phyloP scores from a whole-genome alignment of 305 asterid genomes.

The Rubia tinctorum region DNA sequence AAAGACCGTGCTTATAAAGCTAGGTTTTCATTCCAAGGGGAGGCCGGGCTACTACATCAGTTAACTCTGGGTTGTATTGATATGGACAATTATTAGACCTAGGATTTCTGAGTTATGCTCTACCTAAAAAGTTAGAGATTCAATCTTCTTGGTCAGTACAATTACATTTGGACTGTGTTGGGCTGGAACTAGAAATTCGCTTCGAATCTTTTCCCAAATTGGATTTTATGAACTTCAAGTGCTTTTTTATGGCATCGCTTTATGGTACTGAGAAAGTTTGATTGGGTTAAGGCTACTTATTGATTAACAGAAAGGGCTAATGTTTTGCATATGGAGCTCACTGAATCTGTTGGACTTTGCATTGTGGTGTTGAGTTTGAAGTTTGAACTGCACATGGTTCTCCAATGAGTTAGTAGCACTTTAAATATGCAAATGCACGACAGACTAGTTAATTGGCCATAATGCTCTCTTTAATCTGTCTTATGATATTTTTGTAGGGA shows the following conservation, averaged over 20 bases:
- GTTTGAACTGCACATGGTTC: not conserved
- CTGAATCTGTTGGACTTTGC: not conserved
- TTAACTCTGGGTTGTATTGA: too few relatives aligned
- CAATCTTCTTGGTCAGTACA: not conserved
- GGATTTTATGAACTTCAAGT: not conserved
- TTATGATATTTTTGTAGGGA: conserved; percentile 45
- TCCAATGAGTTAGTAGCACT: not conserved
- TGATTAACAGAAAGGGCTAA: not conserved
- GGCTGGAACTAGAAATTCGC: not conserved
- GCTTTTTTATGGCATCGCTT: not conserved
- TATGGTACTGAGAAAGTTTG: not conserved
- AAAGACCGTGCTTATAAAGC: too few relatives aligned
- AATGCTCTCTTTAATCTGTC: conserved; percentile 1
- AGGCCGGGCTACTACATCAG: too few relatives aligned
- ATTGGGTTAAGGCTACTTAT: not conserved
- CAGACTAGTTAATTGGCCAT: not conserved
- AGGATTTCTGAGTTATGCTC: not conserved
- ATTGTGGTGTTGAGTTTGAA: not conserved
- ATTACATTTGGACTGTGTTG: not conserved
- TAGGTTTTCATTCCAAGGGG: too few relatives aligned
- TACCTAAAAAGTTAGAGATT: not conserved
- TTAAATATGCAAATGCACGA: not conserved
- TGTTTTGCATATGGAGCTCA: not conserved
- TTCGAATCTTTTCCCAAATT: not conserved
- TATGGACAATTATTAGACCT: not conserved